These are phyloP conservation scores for Diaporthe sp. DNA, from an alignment of 2,329 filamentous ascomycete genomes.

Conservation along the genomic window DNA sequence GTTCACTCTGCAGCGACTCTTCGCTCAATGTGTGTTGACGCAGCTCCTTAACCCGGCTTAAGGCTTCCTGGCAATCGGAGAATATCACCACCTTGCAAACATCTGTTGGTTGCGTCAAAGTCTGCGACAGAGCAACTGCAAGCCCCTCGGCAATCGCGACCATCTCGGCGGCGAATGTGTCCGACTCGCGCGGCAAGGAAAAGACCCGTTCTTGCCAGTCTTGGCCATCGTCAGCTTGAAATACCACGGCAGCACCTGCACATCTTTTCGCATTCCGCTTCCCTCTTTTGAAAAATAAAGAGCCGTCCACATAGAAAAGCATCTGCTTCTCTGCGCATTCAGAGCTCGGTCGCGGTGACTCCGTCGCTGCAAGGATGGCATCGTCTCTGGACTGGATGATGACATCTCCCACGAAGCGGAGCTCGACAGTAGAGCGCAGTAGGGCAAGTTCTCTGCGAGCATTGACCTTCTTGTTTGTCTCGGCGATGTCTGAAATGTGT, in stretches of 20 bases:
- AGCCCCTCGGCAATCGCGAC: background rate
- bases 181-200: background rate
- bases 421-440: background rate
- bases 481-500: constrained; percentile 1
- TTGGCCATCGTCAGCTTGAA: background rate
- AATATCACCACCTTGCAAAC: background rate
- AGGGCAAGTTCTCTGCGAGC: background rate
- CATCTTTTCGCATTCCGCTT: background rate
- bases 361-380: background rate
- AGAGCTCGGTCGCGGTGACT: background rate
- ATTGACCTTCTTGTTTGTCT: background rate
- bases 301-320: constrained; percentile 1
- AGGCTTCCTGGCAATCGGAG: constrained; percentile 1
- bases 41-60: background rate
- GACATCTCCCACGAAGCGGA: background rate
- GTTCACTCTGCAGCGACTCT: background rate
- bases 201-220: background rate
- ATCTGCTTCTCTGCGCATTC: background rate
- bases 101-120: background rate
- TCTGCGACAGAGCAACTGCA: background rate
- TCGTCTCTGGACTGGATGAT: constrained; percentile 4
- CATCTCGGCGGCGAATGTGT: constrained; percentile 1
- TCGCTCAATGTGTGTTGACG: background rate
- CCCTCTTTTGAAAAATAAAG: background rate
- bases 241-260: constrained; percentile 1